These are phyloP conservation scores for Artomyces pyxidatus DNA, from an alignment of 768 basidiomycete genomes.

Conservation along the genomic window DNA sequence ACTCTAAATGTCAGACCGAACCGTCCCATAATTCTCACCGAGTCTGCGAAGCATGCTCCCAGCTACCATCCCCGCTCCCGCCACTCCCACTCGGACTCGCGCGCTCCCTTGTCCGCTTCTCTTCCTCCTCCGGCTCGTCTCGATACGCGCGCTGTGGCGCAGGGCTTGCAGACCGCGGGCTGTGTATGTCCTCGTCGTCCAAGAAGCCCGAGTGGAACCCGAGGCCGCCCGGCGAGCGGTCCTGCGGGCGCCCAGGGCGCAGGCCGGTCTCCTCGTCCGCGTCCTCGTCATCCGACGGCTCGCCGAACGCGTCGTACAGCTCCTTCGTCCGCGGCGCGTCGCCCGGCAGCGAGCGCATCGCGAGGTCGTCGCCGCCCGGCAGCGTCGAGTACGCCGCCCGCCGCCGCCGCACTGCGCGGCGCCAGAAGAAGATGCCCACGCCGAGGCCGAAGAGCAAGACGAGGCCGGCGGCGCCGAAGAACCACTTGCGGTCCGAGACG, in stretches of 20 bases:
- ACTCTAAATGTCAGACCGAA: not conserved
- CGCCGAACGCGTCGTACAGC: slow-evolving; percentile 94
- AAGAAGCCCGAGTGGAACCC: slow-evolving; percentile 76
- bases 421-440: slow-evolving; percentile 73
- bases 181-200: slow-evolving; percentile 62
- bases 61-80: slow-evolving; percentile 58
- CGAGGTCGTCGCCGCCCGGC: slow-evolving; percentile 57
- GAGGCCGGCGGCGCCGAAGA: slow-evolving; percentile 78
- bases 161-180: slow-evolving; percentile 19
- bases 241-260: slow-evolving; percentile 28
- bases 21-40: slow-evolving; percentile 21
- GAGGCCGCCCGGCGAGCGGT: slow-evolving; percentile 29
- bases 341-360: slow-evolving; percentile 63
- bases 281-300: slow-evolving; percentile 76
- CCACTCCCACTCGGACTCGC: slow-evolving; percentile 30
- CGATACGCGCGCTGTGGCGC: slow-evolving; percentile 28
- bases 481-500: slow-evolving; percentile 75
- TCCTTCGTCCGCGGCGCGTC: slow-evolving; percentile 56
- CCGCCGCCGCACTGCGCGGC: slow-evolving; percentile 41
- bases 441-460: slow-evolving; percentile 69
- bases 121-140: slow-evolving; percentile 43
- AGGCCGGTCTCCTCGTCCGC: slow-evolving; percentile 67
- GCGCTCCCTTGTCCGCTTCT: slow-evolving; percentile 9
- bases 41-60: slow-evolving; percentile 59
- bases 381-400: slow-evolving; percentile 51